Base-by-base conservation (phyloP, 1,284 basidiomycete genomes). In the Volvariella surrecta region DNA sequence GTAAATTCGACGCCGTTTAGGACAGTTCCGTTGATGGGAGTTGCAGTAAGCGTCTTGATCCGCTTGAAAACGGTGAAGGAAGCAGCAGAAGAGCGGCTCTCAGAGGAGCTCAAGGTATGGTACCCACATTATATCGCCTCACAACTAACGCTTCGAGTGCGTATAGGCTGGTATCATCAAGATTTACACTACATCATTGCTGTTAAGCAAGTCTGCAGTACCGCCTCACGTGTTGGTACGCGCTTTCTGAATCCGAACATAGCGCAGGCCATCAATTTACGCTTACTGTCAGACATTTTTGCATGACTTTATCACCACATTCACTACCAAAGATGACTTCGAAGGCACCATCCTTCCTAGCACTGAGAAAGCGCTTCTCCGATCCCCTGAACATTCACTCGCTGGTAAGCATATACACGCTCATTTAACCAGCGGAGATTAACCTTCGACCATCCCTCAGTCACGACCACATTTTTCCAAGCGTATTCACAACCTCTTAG, bases 331-430 rank as follows among this genome's bases (percentile, higher is more conserved):
- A 1, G 66, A 71, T 0, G 78, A 85, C 37, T 63, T 89, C 24
- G 58, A 57, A 2, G 56, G 60, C 10, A 53, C 58, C 0, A 62
- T 89, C 30, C 61, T 89, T 0, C 81, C 86, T 0, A 70, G 71
- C 0, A 73, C 85, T 45, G 86, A 90, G 54, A 89, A 88, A 51
- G 73, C 83, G 0, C 56, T 89, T 1, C 58, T 88, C 3, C 76
- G 83, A 28, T 82, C 83, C 2, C 85, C 88, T 0, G 87, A 89
- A 58, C 66, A 78, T 37, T 76, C 82, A 0, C 64, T 89, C 3
- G 61, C 63, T 37, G 70, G 83, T 84, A 51, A 34, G 66, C 53
- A 30, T 21, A n/a, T 28, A 34, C 18, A 32, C 9, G 19, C n/a
- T 3, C 34, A 6, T 2, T 21, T 20, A n/a, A 20, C 7, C 37